Base-by-base conservation (phyloP, 2,329 filamentous ascomycete genomes). In the Phaeosphaeriaceae sp. region DNA sequence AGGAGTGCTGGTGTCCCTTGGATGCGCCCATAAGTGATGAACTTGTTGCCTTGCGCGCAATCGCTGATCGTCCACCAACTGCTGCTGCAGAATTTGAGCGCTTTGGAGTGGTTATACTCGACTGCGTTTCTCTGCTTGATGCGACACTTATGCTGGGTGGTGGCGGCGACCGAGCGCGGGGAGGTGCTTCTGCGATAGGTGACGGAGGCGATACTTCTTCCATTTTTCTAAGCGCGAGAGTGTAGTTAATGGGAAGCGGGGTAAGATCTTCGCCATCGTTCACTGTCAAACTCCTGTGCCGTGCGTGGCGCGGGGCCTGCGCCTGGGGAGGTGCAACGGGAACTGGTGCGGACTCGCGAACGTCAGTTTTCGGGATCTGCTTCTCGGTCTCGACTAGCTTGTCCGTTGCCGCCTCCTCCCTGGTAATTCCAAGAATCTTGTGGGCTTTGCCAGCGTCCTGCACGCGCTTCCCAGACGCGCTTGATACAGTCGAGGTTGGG, bases 181-280 rank as follows among this genome's bases (percentile, higher is more conserved):
- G 54, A 5, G 25, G 25, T 13, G 60, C 57, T 27, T 60, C 57
- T 3, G 57, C 48, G 11, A 44, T 49, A 21, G 68, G 61, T 7
- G 64, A 58, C 4, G 61, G 45, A 24, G 63, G 63, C 36, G 65
- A 56, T 41, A 60, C 57, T 31, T 67, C 62, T n/a, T 72, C 68
- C 24, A 78, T 63, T 21, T 65, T 65, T 51, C 76, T 64, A 40
- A 79, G 62, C n/a, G 76, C 77, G 41, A 77, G 70, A 21, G 70
- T 70, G 66, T 79, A 79, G 57, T 79, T 72, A 58, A 79, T 78
- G 31, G 76, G 76, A 49, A 78, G 71, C 57, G 73, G 69, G 61
- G 69, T 68, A 61, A 74, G 54, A 44, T 74, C 71, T 24, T 74
- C 72, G 33, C 67, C 64, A 63, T 76, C 73, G 48, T 76, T 75